Percentiles rank a stretch among this genome's conserved stretches.
Conservation (phyloP, 2,329 filamentous ascomycete genomes). For the Phyllosticta citriasiana region DNA sequence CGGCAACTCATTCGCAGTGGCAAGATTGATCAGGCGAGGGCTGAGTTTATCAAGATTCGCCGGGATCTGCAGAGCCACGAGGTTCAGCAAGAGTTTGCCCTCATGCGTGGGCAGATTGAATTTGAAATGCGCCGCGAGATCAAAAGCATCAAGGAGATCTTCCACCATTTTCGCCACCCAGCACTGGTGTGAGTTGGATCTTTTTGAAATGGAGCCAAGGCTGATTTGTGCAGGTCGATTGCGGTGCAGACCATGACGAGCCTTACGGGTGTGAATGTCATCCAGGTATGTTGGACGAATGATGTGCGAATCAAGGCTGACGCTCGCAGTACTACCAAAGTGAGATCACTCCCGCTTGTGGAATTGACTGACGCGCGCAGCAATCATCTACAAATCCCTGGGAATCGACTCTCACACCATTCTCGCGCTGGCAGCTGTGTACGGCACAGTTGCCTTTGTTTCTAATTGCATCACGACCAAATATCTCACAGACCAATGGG, state of each 20-base stretch:
- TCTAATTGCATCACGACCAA: constrained; percentile 13
- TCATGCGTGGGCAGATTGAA: constrained; percentile 22
- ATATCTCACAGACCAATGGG: constrained; percentile 24
- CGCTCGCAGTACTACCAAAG: background rate
- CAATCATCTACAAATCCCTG: constrained; percentile 45
- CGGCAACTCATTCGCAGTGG: constrained; percentile 66
- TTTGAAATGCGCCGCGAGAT: constrained; percentile 42
- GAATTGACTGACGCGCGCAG: constrained; percentile 18
- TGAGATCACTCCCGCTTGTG: background rate
- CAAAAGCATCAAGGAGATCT: constrained; percentile 43
- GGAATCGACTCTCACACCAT: constrained; percentile 42
- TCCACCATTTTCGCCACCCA: constrained; percentile 41
- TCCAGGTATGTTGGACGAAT: constrained; percentile 27
- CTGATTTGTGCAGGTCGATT: constrained; percentile 23
- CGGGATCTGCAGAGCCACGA: constrained; percentile 15
- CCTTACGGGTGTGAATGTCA: constrained; percentile 49
- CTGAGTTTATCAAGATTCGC: constrained; percentile 42
- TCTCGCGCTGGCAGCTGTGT: constrained; percentile 44
- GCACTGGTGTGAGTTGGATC: constrained; percentile 32
- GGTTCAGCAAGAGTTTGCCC: constrained; percentile 14
- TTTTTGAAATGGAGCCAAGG: background rate
- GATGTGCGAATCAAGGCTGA: too few relatives aligned
- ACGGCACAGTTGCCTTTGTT: constrained; percentile 44
- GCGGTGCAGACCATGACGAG: constrained; percentile 49
- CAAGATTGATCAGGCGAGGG: constrained; percentile 47